Percentiles rank a stretch among this genome's conserved stretches.
Conservation (phyloP, 306 rosid genomes). For the Hippophae rhamnoides region DNA sequence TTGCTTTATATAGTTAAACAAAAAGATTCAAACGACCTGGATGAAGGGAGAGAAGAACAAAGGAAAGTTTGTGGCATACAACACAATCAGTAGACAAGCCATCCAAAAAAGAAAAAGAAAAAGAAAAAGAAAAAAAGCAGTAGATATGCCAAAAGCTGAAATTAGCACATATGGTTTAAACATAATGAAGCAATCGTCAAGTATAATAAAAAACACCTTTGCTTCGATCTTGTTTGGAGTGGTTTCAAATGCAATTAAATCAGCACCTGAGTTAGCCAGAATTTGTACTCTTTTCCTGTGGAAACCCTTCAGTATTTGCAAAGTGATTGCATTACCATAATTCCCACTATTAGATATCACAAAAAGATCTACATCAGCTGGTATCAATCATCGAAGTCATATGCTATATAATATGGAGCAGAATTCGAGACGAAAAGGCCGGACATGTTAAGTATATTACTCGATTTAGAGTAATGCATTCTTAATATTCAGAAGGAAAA, state of each 20-base stretch:
- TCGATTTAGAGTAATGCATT: neutral
- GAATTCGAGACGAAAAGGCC: neutral
- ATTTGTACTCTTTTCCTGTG: slow-evolving; percentile 75
- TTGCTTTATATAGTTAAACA: too few species aligned
- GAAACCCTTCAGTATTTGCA: slow-evolving; percentile 56
- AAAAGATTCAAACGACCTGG: too few species aligned
- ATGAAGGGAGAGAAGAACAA: too few species aligned
- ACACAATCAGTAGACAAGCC: too few species aligned
- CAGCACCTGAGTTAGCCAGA: slow-evolving; percentile 68
- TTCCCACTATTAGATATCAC: slow-evolving; percentile 42
- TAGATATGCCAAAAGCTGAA: too few species aligned
- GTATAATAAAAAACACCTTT: slow-evolving; percentile 28
- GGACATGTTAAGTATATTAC: neutral
- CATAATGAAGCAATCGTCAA: neutral
- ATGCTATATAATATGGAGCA: neutral
- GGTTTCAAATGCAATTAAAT: slow-evolving; percentile 81
- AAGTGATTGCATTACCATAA: slow-evolving; percentile 56
- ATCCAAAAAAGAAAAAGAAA: too few species aligned
- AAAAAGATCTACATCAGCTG: neutral
- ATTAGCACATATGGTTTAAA: neutral
- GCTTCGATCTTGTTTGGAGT: slow-evolving; percentile 80
- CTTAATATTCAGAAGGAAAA: too few species aligned
- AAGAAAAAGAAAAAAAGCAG: too few species aligned
- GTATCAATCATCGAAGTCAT: neutral
- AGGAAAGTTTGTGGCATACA: too few species aligned